These are phyloP conservation scores for Saccharomycopsis sp. DNA, from an alignment of 805 yeast genomes.

Conservation along the genomic window DNA sequence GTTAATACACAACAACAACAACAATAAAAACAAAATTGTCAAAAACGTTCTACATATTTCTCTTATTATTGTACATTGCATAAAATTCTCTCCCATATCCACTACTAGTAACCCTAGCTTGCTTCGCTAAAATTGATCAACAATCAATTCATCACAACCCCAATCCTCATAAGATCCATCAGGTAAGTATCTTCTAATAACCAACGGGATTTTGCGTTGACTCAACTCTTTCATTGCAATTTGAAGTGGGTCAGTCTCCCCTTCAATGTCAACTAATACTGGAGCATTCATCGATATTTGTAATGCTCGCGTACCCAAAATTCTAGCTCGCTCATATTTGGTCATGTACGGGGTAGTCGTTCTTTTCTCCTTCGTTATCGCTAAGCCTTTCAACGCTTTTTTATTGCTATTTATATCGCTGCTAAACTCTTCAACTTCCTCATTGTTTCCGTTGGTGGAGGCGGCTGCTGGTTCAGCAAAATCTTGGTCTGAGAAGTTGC, in stretches of 20 bases:
- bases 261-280: slow-evolving; percentile 94
- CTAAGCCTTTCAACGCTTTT: slow-evolving; percentile 69
- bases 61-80: neutral
- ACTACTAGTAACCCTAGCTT: neutral
- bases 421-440: slow-evolving; percentile 30
- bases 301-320: slow-evolving; percentile 93
- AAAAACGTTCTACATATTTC: too few relatives aligned
- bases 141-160: slow-evolving; percentile 97
- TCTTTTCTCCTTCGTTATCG: slow-evolving; percentile 83
- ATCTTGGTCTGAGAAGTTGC: slow-evolving; percentile 72
- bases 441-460: slow-evolving; percentile 27
- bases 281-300: slow-evolving; percentile 99
- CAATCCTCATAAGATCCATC: slow-evolving; percentile 97
- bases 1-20: too few relatives aligned
- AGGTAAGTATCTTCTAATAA: slow-evolving; percentile 91
- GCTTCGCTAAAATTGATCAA: slow-evolving; percentile 40
- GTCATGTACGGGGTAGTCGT: slow-evolving; percentile 99
- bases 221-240: slow-evolving; percentile 96
- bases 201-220: slow-evolving; percentile 91
- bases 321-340: slow-evolving; percentile 95
- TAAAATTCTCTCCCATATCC: neutral
- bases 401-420: slow-evolving; percentile 38
- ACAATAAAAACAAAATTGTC: too few relatives aligned
- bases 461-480: slow-evolving; percentile 33
- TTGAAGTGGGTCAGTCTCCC: slow-evolving; percentile 97